phyloP scores from a whole-genome alignment of 768 basidiomycete species.

The Tulasnella calospora region DNA sequence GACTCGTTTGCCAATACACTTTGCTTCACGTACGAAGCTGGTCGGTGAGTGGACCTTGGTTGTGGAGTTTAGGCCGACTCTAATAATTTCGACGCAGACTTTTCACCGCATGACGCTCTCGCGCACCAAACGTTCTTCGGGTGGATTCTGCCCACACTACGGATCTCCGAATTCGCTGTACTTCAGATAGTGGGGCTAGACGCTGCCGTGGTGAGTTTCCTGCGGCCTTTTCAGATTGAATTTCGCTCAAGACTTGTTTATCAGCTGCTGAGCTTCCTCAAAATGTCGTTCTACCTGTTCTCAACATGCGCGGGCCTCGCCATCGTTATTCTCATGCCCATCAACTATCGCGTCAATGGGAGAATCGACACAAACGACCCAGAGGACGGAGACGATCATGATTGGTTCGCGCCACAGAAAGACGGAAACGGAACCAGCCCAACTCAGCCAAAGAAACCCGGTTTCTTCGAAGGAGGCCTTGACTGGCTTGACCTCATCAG shows the following conservation, averaged over 20 bases:
- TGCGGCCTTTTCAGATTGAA: background rate
- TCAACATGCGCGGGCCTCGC: slow-evolving; percentile 80
- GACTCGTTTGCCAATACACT: slow-evolving; percentile 81
- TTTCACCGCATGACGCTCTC: slow-evolving; percentile 91
- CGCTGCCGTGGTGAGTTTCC: slow-evolving; percentile 77
- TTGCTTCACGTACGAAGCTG: slow-evolving; percentile 88
- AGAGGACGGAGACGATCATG: slow-evolving; percentile 37
- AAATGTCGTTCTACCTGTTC: slow-evolving; percentile 91
- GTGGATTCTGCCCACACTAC: slow-evolving; percentile 91
- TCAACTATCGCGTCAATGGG: slow-evolving; percentile 77
- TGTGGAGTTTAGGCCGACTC: slow-evolving; percentile 1
- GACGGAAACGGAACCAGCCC: slow-evolving; percentile 20
- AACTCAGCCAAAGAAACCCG: slow-evolving; percentile 35
- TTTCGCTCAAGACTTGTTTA: slow-evolving; percentile 12
- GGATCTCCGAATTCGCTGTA: slow-evolving; percentile 86
- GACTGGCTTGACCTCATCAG: slow-evolving; percentile 86
- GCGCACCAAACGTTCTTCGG: slow-evolving; percentile 84
- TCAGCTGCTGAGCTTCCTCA: slow-evolving; percentile 90
- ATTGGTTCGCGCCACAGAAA: slow-evolving; percentile 21
- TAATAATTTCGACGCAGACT: slow-evolving; percentile 47
- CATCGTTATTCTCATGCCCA: slow-evolving; percentile 80
- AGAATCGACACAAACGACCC: slow-evolving; percentile 48
- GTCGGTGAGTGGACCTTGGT: slow-evolving; percentile 55
- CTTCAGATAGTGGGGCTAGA: slow-evolving; percentile 95
- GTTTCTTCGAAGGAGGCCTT: slow-evolving; percentile 36